Conservation (phyloP, 2,329 filamentous ascomycete genomes). For the Botrytis squamosa region DNA sequence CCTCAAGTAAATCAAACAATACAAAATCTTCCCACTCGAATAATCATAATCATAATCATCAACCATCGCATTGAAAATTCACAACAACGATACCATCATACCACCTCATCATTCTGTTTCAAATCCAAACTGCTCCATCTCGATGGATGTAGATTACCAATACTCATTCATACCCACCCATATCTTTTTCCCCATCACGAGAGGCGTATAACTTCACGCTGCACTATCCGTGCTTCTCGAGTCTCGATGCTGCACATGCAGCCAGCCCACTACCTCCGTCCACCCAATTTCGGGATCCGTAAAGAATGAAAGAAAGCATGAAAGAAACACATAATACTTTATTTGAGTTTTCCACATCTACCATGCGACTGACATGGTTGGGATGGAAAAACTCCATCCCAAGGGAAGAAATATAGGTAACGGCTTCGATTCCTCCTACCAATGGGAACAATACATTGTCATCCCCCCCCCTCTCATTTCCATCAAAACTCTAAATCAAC, state of each 20-base stretch:
- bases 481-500: neutral
- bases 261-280: too few relatives aligned
- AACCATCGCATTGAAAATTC: too few relatives aligned
- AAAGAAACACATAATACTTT: neutral
- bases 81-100: too few relatives aligned
- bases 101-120: neutral
- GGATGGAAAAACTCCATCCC: neutral
- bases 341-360: neutral
- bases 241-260: neutral
- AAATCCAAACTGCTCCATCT: neutral
- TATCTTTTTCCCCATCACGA: neutral
- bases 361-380: neutral
- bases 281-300: neutral
- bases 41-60: too few relatives aligned
- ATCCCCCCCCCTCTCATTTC: neutral
- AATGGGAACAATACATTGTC: neutral
- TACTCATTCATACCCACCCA: too few relatives aligned
- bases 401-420: too few relatives aligned
- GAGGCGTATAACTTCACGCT: neutral
- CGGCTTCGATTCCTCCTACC: neutral
- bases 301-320: too few relatives aligned
- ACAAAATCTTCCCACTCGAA: too few relatives aligned
- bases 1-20: too few relatives aligned
- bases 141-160: neutral
- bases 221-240: too few relatives aligned